Evolutionary conservation across 345 rosid genomes (phyloP).

Genomic region (Trapa bicornis): DNA sequence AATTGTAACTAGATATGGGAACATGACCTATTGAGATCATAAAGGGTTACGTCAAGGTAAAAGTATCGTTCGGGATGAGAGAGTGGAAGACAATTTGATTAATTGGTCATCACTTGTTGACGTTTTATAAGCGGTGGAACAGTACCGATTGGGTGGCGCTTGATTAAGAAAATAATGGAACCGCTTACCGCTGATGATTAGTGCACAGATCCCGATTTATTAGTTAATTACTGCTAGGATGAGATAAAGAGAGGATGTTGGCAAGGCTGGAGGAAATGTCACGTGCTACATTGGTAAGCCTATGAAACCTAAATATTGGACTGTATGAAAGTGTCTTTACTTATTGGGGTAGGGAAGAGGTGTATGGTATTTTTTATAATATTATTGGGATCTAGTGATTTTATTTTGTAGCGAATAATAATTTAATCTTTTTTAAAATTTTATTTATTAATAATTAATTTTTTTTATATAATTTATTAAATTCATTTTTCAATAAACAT

Average conservation of each 20-base stretch:
- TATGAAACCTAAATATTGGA: background rate
- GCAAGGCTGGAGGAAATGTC: slow-evolving; percentile 18
- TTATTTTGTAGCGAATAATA: too few species aligned
- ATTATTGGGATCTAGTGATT: too few species aligned
- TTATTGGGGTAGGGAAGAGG: too few species aligned
- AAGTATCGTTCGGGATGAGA: background rate
- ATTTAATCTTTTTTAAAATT: too few species aligned
- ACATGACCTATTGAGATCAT: background rate
- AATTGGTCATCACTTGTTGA: background rate
- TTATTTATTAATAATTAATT: too few species aligned
- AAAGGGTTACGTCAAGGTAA: background rate
- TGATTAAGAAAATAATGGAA: background rate
- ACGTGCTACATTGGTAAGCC: slow-evolving; percentile 19
- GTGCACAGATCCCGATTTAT: slow-evolving; percentile 37
- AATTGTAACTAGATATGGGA: background rate
- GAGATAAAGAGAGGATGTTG: background rate
- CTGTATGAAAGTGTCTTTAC: too few species aligned
- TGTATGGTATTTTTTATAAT: too few species aligned
- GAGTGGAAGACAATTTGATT: background rate
- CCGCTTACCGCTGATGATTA: slow-evolving; percentile 29
- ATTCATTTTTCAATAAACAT: too few species aligned
- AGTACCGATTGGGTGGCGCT: background rate
- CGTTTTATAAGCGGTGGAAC: background rate
- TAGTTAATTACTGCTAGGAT: background rate
- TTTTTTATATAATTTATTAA: too few species aligned